A percentile compares a stretch with the other conserved stretches of the same genome.
Evolutionary conservation across 345 rosid genomes (phyloP).

Genomic region (Passiflora organensis): DNA sequence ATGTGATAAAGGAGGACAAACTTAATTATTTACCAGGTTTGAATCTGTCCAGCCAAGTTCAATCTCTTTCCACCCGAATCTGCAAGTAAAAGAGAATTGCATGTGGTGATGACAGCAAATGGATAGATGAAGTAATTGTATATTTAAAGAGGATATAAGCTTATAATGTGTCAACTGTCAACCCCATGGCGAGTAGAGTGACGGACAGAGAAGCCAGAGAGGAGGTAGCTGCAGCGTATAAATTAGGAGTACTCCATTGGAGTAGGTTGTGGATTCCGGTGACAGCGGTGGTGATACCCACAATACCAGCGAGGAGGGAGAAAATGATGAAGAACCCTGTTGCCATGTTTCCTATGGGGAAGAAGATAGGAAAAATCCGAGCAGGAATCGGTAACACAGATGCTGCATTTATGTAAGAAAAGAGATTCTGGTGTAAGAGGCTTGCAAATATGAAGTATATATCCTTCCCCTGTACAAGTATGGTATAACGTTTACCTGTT

Average conservation of each 20-base stretch:
- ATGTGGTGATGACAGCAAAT: no score
- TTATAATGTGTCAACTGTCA: no score
- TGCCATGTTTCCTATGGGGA: slow-evolving; percentile 85
- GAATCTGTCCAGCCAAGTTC: slow-evolving; percentile 66
- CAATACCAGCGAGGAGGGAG: slow-evolving; percentile 68
- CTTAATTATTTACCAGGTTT: slow-evolving; percentile 70
- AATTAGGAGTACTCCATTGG: slow-evolving; percentile 40
- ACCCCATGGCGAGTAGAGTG: slow-evolving; percentile 88
- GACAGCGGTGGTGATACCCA: slow-evolving; percentile 68
- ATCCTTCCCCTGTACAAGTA: no score
- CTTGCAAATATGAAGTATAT: not conserved
- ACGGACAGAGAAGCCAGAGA: slow-evolving; percentile 60
- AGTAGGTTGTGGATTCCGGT: slow-evolving; percentile 46
- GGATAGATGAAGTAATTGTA: no score
- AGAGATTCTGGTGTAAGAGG: not conserved
- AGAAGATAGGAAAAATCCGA: slow-evolving; percentile 69
- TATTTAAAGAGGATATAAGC: not conserved
- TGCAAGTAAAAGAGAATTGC: no score
- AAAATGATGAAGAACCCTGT: slow-evolving; percentile 67
- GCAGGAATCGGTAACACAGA: slow-evolving; percentile 66
- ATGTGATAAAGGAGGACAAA: not conserved
- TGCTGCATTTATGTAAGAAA: slow-evolving; percentile 32
- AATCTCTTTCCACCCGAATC: slow-evolving; percentile 88
- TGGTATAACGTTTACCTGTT: slow-evolving; percentile 53
- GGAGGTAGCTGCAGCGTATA: slow-evolving; percentile 62